Base-by-base conservation (phyloP, 2,329 filamentous ascomycete species). In the Chaetoscypha palmicola region DNA sequence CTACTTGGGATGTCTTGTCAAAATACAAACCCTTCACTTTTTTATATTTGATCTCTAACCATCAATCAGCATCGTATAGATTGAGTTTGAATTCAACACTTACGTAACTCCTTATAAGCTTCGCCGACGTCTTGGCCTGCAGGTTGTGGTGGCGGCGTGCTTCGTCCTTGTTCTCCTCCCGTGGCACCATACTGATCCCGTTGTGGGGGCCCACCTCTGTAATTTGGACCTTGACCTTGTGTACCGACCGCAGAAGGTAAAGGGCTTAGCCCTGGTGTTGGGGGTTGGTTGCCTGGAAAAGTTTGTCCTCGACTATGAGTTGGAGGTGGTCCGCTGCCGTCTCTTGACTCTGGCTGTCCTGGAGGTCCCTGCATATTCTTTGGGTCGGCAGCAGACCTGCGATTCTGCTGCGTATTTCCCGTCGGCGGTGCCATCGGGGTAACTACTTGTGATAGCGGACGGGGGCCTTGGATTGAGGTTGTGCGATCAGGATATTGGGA, bases 11-110 rank as follows among this genome's bases (percentile, higher is more conserved):
- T 53, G 83, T 85, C 57, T 94, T 83, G 52, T 97, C 92, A 64
- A 97, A 97, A 63, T 96, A 98, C 58, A 96, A 86, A 44, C 89
- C 82, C 70, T 98, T 98, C 46, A 98, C 91, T 62, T 96, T 95
- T 64, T 94, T 94, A 64, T 98, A 98, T 69, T 98, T 98, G 54
- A 79, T 80, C 60, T 92, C 90, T 95, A 52, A 28, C 12, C 7
- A 28, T 28, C 24, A 28, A 34, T 56, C 40, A 56, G 51, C 43
- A 42, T 34, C 5, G 14, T 20, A 2, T 22, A 3, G 17, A 41
- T 36, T 32, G n/a, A 12, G 4, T 24, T 35, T 14, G 3, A n/a
- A 31, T 11, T 22, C 11, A 10, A 14, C 32, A 66, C 58, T 51
- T 69, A 65, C 52, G 67, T 60, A 52, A 62, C 63, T 59, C 69